phyloP scores from a whole-genome alignment of 2,329 filamentous ascomycete species.

The Metarhizium album region DNA sequence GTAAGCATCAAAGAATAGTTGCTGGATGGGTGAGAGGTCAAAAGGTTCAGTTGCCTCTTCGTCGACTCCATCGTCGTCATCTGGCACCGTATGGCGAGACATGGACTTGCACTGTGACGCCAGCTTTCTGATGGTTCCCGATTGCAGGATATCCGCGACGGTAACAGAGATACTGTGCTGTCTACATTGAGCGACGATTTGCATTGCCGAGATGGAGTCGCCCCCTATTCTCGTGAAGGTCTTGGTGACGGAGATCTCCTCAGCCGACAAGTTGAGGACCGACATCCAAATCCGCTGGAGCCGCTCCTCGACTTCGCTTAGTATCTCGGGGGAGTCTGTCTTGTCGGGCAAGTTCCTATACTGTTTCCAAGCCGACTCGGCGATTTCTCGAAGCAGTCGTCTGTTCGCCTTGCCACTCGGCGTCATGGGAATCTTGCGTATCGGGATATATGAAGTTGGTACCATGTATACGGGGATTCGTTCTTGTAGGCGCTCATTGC shows the following conservation, averaged over 20 bases:
- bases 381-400: conserved; percentile 6
- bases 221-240: conserved; percentile 30
- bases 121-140: conserved; percentile 18
- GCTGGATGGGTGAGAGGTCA: conserved; percentile 32
- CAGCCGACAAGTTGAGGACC: conserved; percentile 25
- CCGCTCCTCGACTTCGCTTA: conserved; percentile 4
- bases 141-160: conserved; percentile 22
- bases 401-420: conserved; percentile 9
- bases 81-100: neutral
- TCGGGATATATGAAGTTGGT: conserved; percentile 9
- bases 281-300: conserved; percentile 24
- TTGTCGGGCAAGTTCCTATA: conserved; percentile 1
- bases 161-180: conserved; percentile 18
- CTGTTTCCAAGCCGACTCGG: neutral
- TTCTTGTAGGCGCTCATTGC: neutral
- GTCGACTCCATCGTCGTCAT: neutral
- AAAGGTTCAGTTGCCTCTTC: conserved; percentile 19
- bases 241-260: conserved; percentile 17
- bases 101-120: conserved; percentile 4
- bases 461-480: conserved; percentile 9
- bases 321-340: neutral
- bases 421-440: conserved; percentile 7
- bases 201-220: conserved; percentile 34
- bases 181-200: conserved; percentile 27
- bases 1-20: conserved; percentile 28